Conservation (phyloP, 2,329 filamentous ascomycete genomes). For the Lachnellula hyalina region DNA sequence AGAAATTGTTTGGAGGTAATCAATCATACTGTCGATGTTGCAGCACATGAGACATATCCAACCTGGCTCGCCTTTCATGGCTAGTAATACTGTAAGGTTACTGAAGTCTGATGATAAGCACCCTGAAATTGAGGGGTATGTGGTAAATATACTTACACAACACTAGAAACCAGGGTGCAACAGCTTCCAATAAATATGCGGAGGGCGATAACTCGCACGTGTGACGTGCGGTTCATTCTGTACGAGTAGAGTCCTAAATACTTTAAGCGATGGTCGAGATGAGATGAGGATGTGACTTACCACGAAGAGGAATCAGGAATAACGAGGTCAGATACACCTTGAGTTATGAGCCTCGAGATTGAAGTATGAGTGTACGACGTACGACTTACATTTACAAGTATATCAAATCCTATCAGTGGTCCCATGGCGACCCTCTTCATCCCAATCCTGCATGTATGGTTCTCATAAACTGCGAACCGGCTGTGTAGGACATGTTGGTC, state of each 20-base stretch:
- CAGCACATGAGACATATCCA: constrained; percentile 64
- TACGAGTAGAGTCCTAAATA: constrained; percentile 49
- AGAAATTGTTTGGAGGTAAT: neutral
- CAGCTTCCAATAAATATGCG: constrained; percentile 56
- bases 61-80: constrained; percentile 54
- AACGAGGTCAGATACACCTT: constrained; percentile 53
- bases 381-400: constrained; percentile 45
- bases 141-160: constrained; percentile 41
- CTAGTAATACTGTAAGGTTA: constrained; percentile 54
- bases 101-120: constrained; percentile 29
- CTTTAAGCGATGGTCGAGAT: neutral
- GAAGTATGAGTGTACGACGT: neutral
- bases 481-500: constrained; percentile 30
- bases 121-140: neutral
- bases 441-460: constrained; percentile 56
- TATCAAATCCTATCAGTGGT: constrained; percentile 56
- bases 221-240: constrained; percentile 39
- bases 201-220: constrained; percentile 46
- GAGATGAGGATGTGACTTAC: constrained; percentile 34
- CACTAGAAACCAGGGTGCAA: constrained; percentile 51
- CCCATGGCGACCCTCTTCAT: constrained; percentile 55
- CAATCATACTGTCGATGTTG: constrained; percentile 52
- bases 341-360: neutral
- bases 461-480: constrained; percentile 50
- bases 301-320: constrained; percentile 56